Base-by-base conservation (phyloP, 257 asterid species). In the Henckelia pumila region DNA sequence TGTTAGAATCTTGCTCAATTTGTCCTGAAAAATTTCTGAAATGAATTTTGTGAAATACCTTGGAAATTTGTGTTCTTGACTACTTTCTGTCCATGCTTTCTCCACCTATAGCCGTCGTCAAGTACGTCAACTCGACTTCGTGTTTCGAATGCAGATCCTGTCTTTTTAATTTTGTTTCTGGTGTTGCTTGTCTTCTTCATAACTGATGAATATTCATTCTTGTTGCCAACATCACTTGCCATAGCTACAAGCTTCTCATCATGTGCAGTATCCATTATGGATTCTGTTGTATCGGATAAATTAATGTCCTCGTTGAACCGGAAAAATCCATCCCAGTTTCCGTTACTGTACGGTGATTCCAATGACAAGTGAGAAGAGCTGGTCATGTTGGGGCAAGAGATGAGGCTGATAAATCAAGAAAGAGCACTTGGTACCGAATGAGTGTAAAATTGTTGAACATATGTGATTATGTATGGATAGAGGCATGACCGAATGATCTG, bases 21-120 rank as follows among this genome's bases (percentile, higher is more conserved):
- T 10, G 50, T 40, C 50, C 13, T 40, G 5, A 40, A 40, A 40
- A 40, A 40, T 40, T 10, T 0, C n/a, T 40, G 50, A 40, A 35
- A 40, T 40, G 17, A 11, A 11, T 40, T 40, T 0, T 40, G 50
- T 22, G 23, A 26, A 1, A 22, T 81, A 86, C 94, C 94, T 82
- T 3, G 95, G 91, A 44, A 81, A 84, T 20, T 71, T 73, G 81
- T 87, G 82, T 83, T 81, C 76, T 87, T 87, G 47, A 87, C 95
- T 3, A 82, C 78, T 70, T 87, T 87, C 33, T 84, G 95, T 52
- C 95, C 95, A 52, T 86, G 84, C 67, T 86, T 86, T 75, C 94
- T 79, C 93, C 93, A 86, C 0, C 89, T 82, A 72, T 84, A 86
- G 5, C 94, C 94, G 61, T 86, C 94, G 40, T 86, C 94, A 21